phyloP scores from a whole-genome alignment of 2,329 filamentous ascomycete genomes.

The Ceratocystis alfenasii region DNA sequence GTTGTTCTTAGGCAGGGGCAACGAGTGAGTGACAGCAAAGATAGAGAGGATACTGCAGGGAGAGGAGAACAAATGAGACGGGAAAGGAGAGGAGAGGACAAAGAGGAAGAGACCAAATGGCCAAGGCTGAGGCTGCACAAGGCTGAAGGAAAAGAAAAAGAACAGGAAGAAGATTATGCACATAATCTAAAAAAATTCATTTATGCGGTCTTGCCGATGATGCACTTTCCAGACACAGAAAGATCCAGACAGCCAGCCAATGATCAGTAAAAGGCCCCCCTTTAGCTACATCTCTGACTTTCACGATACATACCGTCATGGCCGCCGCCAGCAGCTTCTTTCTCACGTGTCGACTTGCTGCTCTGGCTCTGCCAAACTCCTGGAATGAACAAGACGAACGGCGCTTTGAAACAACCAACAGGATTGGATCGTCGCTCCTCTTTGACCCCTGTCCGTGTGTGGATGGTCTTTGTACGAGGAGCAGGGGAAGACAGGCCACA shows the following conservation, averaged over 20 bases:
- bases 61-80: background rate
- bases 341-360: no score
- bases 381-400: background rate
- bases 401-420: background rate
- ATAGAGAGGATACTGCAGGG: background rate
- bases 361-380: no score
- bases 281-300: background rate
- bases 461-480: background rate
- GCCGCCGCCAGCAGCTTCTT: no score
- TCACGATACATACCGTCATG: background rate
- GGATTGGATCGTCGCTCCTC: background rate
- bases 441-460: background rate
- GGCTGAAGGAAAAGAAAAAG: no score
- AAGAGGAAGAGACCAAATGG: background rate
- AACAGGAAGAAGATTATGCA: no score
- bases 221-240: slow-evolving; percentile 7
- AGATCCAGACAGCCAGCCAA: background rate
- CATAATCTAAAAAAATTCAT: background rate
- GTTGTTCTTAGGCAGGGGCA: background rate
- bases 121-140: no score
- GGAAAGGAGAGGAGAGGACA: background rate
- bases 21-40: background rate
- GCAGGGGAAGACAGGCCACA: background rate
- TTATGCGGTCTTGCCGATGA: slow-evolving; percentile 5
- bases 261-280: background rate